Conservation (phyloP, 2,329 filamentous ascomycete species). For the Blastomyces gilchristii region DNA sequence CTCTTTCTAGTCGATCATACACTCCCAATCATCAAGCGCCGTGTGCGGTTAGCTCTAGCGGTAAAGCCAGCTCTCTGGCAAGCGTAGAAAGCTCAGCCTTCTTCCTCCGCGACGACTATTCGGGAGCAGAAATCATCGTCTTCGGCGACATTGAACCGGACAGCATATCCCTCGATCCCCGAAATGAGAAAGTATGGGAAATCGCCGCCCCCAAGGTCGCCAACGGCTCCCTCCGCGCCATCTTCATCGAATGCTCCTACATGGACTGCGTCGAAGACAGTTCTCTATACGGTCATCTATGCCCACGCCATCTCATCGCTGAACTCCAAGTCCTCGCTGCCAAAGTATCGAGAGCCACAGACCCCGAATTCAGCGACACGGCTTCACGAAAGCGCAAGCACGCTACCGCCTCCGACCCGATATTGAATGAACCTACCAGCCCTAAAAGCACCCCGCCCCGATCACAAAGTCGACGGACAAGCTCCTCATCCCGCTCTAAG, state of each 20-base stretch:
- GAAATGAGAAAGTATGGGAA: slow-evolving; percentile 74
- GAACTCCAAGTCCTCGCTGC: slow-evolving; percentile 64
- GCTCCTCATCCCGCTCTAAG: neutral
- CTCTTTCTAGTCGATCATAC: neutral
- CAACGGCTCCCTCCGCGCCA: slow-evolving; percentile 58
- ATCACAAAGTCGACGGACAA: neutral
- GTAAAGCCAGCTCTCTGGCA: slow-evolving; percentile 15
- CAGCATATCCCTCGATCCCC: slow-evolving; percentile 66
- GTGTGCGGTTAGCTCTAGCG: neutral
- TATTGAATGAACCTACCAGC: slow-evolving; percentile 6
- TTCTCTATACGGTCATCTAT: slow-evolving; percentile 77
- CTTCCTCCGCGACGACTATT: slow-evolving; percentile 69
- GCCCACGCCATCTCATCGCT: slow-evolving; percentile 68
- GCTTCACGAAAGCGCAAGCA: slow-evolving; percentile 36
- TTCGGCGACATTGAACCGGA: slow-evolving; percentile 96
- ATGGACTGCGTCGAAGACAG: slow-evolving; percentile 68
- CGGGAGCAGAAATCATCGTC: slow-evolving; percentile 70
- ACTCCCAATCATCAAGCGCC: neutral
- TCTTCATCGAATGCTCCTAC: slow-evolving; percentile 95
- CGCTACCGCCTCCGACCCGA: slow-evolving; percentile 11
- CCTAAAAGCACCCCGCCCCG: slow-evolving; percentile 4
- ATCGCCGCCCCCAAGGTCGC: slow-evolving; percentile 80
- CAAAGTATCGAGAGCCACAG: slow-evolving; percentile 52
- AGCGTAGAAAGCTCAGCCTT: slow-evolving; percentile 72
- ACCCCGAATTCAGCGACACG: slow-evolving; percentile 25